phyloP scores from a whole-genome alignment of 2,329 filamentous ascomycete species.

The Fusarium camptoceras region DNA sequence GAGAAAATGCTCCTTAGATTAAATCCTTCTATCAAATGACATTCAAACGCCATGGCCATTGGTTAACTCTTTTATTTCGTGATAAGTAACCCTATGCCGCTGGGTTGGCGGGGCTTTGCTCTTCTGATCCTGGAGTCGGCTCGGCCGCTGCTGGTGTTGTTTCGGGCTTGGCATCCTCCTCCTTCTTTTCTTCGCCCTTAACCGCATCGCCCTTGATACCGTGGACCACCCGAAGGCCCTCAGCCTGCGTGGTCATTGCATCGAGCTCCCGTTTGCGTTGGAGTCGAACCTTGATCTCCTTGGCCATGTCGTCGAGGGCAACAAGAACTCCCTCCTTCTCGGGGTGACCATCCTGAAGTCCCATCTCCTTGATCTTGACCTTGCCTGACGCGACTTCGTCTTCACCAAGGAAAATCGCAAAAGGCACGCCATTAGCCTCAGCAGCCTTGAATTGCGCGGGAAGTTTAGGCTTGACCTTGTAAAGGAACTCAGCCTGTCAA shows the following conservation, averaged over 20 bases:
- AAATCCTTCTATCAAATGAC: constrained; percentile 29
- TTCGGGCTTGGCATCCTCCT: constrained; percentile 24
- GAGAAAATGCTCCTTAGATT: constrained; percentile 8
- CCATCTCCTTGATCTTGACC: constrained; percentile 84
- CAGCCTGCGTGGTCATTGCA: constrained; percentile 56
- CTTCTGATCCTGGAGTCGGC: constrained; percentile 18
- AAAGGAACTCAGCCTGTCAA: constrained; percentile 79
- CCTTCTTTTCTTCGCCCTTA: constrained; percentile 33
- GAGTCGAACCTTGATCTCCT: constrained; percentile 67
- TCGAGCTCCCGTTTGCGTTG: constrained; percentile 59
- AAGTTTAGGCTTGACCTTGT: constrained; percentile 92
- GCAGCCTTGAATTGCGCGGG: constrained; percentile 92
- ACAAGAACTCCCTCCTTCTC: constrained; percentile 91
- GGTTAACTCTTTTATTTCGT: constrained; percentile 32
- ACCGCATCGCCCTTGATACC: constrained; percentile 55
- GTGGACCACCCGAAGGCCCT: constrained; percentile 60
- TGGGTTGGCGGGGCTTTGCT: constrained; percentile 25
- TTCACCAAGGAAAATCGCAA: constrained; percentile 90
- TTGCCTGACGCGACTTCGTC: constrained; percentile 87
- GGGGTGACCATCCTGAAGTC: constrained; percentile 82
- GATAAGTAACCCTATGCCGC: constrained; percentile 12
- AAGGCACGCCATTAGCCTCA: constrained; percentile 81
- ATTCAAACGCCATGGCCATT: constrained; percentile 31
- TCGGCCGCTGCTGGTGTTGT: constrained; percentile 24
- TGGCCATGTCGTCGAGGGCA: constrained; percentile 69